Evolutionary conservation across 768 basidiomycete species (phyloP), one percentile per base, ranked within the genome.

Genomic region (Naematelia encephala): DNA sequence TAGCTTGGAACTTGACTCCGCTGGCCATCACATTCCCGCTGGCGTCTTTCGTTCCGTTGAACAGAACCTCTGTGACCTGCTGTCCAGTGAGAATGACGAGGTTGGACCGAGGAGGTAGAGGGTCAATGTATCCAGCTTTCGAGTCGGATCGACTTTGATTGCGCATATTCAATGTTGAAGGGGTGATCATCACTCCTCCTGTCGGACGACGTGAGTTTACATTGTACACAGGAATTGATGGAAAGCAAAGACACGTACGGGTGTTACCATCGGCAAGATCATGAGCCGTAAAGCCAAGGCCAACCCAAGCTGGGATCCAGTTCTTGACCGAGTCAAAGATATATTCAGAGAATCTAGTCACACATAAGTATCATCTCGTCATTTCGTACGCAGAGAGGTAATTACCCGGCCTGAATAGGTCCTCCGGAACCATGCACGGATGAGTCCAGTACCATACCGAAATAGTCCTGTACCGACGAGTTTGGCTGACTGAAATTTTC

Each of bases 131-230:
- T 2, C 80, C 82, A 0, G 84, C 81, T 58, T 83, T 80, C n/a
- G 85, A 80, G 76, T 86, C 86, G 0, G 83, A 84, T 47, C 86
- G 82, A 12, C 84, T 85, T 79, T 82, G 83, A 76, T 86, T 86
- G 25, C 78, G 56, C 0, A 83, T 82, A 75, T 87, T 87, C 69
- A 88, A 84, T 5, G 81, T 79, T 4, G 82, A 82, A 2, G 85
- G 81, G 0, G 84, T 80, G 67, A 87, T 80, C 68, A 82, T 65
- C 30, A 68, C 70, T 12, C 73, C 75, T 54, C 63, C 56, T 54
- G 61, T 66, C n/a, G n/a, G n/a, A n/a, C n/a, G n/a, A n/a, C n/a
- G n/a, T n/a, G n/a, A n/a, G n/a, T n/a, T n/a, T n/a, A n/a, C n/a
- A n/a, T n/a, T n/a, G n/a, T n/a, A n/a, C n/a, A n/a, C n/a, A n/a